Evolutionary conservation across 768 basidiomycete species (phyloP), one percentile per base, ranked within the genome.

Genomic region (Termitomyces bulborhizus): DNA sequence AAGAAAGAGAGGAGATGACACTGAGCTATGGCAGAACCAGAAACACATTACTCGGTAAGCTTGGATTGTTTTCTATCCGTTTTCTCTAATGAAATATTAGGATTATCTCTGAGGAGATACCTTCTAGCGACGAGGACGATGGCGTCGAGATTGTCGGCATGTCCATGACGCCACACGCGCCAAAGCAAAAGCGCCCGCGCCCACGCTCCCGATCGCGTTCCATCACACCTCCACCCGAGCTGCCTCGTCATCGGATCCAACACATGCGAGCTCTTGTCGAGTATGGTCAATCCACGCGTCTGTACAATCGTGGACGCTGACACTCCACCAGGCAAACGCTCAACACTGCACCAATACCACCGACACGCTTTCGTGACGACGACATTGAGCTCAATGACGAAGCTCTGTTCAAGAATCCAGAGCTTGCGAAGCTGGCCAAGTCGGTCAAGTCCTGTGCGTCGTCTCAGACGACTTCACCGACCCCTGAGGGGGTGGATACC

Each of bases 141-240:
- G 68, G 73, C 13, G 53, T 79, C 18, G 73, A 80, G 60, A 65
- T 72, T 31, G 57, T 66, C 12, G 69, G 52, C 13, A 55, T 51
- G 32, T 65, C 51, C 3, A 55, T 54, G 54, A 68, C 62, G 47
- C 66, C 61, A 60, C 73, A 56, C 62, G 71, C 55, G 3, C 60
- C 70, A 2, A 73, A 73, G 52, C 69, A 70, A 29, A 79, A 77
- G 57, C 75, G 78, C 39, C 62, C 71, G 40, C 75, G 78, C 32
- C 63, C 71, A 36, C 77, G 83, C 44, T 84, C 81, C 65, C 83
- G 83, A 39, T 90, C 87, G 31, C 71, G 75, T 24, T 92, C 89
- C 3, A 78, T 91, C 39, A 92, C 89, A 0, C 89, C 90, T 2
- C 89, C 89, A 4, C 90, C 89, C 0, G 74, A 73, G 36, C 67